A percentile compares a stretch with the other conserved stretches of the same genome.
These are phyloP conservation scores for Malassezia globosa DNA, from an alignment of 1,284 basidiomycete species.

Conservation along the genomic window DNA sequence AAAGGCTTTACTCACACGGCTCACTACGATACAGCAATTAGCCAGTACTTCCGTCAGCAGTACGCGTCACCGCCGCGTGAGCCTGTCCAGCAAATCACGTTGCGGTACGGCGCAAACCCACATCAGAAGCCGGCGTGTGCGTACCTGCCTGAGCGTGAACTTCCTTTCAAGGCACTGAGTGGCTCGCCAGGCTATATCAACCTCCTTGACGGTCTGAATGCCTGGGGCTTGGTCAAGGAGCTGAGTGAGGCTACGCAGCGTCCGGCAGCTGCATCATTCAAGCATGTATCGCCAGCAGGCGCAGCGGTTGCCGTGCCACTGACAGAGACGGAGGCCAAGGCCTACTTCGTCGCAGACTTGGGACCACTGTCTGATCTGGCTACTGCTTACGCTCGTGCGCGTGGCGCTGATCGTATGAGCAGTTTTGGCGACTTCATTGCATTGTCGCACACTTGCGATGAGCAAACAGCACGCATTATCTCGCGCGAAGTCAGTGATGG, in stretches of 20 bases:
- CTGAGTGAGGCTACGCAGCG: constrained; percentile 67
- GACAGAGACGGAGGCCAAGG: constrained; percentile 74
- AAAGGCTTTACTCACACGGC: constrained; percentile 98
- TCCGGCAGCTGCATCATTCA: constrained; percentile 96
- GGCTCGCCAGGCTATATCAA: constrained; percentile 99
- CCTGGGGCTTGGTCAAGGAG: constrained; percentile 90
- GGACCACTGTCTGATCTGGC: constrained; percentile 80
- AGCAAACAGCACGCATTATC: constrained; percentile 88
- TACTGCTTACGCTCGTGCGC: constrained; percentile 85
- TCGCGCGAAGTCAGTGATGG: constrained; percentile 96
- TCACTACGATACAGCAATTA: constrained; percentile 86
- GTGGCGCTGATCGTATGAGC: constrained; percentile 97
- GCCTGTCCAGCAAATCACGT: constrained; percentile 55
- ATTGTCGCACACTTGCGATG: constrained; percentile 79
- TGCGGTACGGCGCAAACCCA: constrained; percentile 94
- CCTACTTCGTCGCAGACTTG: constrained; percentile 91
- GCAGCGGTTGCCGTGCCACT: constrained; percentile 63
- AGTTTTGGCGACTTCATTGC: constrained; percentile 99
- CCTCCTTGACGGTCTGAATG: constrained; percentile 93
- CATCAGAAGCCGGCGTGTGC: constrained; percentile 98
- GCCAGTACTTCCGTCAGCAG: constrained; percentile 89
- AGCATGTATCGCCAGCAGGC: constrained; percentile 96
- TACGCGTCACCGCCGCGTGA: constrained; percentile 58
- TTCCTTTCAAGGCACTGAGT: constrained; percentile 87
- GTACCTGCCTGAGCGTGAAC: constrained; percentile 73